Evolutionary conservation across 1,284 basidiomycete genomes (phyloP).

Genomic region (Cryptococcus sp.): DNA sequence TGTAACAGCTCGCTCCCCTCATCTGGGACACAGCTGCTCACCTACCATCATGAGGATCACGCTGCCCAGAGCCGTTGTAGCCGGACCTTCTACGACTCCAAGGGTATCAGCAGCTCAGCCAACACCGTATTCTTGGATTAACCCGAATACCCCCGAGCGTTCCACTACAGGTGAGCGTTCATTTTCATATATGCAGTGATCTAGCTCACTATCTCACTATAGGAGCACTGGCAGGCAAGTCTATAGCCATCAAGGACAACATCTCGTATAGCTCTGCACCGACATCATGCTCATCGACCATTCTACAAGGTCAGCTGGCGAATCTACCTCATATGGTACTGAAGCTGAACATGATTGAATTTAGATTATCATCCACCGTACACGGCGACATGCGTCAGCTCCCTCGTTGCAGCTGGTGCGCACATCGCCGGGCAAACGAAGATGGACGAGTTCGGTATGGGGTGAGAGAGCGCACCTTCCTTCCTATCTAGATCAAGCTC

Average conservation of each 20-base stretch:
- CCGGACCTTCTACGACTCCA: slow-evolving; percentile 6
- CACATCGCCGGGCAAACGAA: slow-evolving; percentile 84
- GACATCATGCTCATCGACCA: slow-evolving; percentile 77
- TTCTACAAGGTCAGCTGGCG: slow-evolving; percentile 63
- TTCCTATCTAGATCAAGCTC: too few species aligned
- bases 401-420: slow-evolving; percentile 68
- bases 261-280: slow-evolving; percentile 70
- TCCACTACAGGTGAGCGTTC: slow-evolving; percentile 17
- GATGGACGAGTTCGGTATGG: slow-evolving; percentile 99
- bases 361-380: slow-evolving; percentile 76
- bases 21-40: not conserved
- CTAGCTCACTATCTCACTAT: not conserved
- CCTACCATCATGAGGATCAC: slow-evolving; percentile 5
- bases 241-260: slow-evolving; percentile 79
- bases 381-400: slow-evolving; percentile 78
- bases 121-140: slow-evolving; percentile 42
- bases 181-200: not conserved
- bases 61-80: not conserved
- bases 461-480: slow-evolving; percentile 56
- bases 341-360: slow-evolving; percentile 5
- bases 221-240: slow-evolving; percentile 35
- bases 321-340: not conserved
- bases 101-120: slow-evolving; percentile 18
- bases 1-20: not conserved
- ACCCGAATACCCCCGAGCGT: slow-evolving; percentile 12